Evolutionary conservation across 2,329 filamentous ascomycete species (phyloP), one percentile per base, ranked within the genome.

Genomic region (Fusarium subglutinans): DNA sequence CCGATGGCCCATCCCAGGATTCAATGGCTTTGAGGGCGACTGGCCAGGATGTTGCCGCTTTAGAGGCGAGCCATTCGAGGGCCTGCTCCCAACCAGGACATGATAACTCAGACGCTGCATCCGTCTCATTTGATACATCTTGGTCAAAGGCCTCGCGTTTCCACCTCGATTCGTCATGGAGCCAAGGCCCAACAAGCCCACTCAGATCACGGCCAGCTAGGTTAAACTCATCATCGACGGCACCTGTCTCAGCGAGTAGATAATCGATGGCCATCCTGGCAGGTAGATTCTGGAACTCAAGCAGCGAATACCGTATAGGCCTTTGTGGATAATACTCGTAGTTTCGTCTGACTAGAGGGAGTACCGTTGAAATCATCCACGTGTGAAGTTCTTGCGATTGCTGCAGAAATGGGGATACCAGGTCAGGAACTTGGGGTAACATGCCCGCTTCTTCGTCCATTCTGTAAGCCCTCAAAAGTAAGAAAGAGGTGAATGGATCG

Each of bases 361-460:
- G 83, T 22, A 94, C 85, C 6, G 88, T 89, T 1, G 92, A 92
- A 26, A 93, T 87, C 78, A 91, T 88, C 92, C 93, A 94, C 1
- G 86, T 88, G 56, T 90, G 87, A 43, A 95, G 84, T 64, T 86
- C 88, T 14, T 89, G 85, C 43, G 89, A 88, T 66, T 89, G 86
- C 55, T 88, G 83, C 22, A 94, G 84, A 79, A 95, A 95, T 0
- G 93, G 93, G 28, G 86, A 84, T 24, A 95, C 83, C 37, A 96
- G 85, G n/a, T 87, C 85, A 2, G 91, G 90, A 3, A 95, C 80
- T 73, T 93, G 87, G n/a, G 87, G 85, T 26, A 95, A 84, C 69
- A 94, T 83, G n/a, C 93, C 93, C 3, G 92, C 91, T 79, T 93
- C 89, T 59, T 89, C 84, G 78, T 95, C 93, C 70, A 96, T 90